Percentiles rank a stretch among this genome's conserved stretches.
These are phyloP conservation scores for Fagopyrum esculentum DNA, from an alignment of 148 eudicot species.

Conservation along the genomic window DNA sequence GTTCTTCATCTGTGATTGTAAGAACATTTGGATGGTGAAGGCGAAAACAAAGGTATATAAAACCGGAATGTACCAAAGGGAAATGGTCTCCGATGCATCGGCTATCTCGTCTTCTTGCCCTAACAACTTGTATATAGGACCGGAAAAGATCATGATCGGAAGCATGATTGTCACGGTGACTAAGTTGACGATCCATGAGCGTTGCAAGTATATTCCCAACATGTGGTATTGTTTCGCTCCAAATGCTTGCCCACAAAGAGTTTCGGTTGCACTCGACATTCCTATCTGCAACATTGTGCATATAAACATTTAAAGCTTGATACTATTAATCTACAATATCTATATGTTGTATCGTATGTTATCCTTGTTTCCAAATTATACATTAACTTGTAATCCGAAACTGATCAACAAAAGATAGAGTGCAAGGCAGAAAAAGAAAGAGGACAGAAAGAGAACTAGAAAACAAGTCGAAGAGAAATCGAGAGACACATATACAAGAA, in stretches of 20 bases:
- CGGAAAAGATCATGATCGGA: constrained; percentile 4
- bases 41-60: constrained; percentile 18
- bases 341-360: too few species aligned
- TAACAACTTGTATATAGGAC: constrained; percentile 36
- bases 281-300: constrained; percentile 21
- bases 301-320: constrained; percentile 21
- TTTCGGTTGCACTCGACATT: too few species aligned
- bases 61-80: constrained; percentile 55
- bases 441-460: too few species aligned
- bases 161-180: constrained; percentile 30
- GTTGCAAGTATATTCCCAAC: constrained; percentile 64
- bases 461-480: too few species aligned
- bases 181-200: constrained; percentile 54
- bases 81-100: constrained; percentile 27
- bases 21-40: constrained; percentile 42
- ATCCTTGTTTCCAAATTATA: too few species aligned
- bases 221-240: constrained; percentile 63
- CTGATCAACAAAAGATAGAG: too few species aligned
- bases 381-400: too few species aligned
- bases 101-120: constrained; percentile 41
- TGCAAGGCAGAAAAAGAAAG: too few species aligned
- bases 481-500: too few species aligned
- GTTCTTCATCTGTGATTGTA: constrained; percentile 67
- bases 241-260: constrained; percentile 63
- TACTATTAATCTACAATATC: not conserved